Conservation (phyloP, 768 basidiomycete species). For the Brasilioporus rufonigricans region DNA sequence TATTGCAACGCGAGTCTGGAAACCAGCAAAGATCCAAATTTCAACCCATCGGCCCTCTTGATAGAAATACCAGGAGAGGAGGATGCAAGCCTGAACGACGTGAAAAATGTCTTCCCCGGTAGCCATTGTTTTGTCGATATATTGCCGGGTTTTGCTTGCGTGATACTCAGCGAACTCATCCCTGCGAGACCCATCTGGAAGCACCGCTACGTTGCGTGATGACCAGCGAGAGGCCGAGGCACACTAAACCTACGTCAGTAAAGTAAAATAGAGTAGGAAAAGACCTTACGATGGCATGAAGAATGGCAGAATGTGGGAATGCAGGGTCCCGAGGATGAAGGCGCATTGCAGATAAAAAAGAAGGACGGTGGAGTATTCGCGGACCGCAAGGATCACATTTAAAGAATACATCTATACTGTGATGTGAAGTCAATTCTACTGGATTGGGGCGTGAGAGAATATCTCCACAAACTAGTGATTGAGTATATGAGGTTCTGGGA, state of each 20-base stretch:
- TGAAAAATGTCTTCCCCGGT: slow-evolving; percentile 84
- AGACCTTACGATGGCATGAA: slow-evolving; percentile 80
- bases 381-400: slow-evolving; percentile 85
- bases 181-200: slow-evolving; percentile 74
- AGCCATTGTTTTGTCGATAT: slow-evolving; percentile 89
- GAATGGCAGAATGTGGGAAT: slow-evolving; percentile 86
- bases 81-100: slow-evolving; percentile 82
- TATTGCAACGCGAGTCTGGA: slow-evolving; percentile 78
- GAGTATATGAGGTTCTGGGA: slow-evolving; percentile 71
- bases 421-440: slow-evolving; percentile 11
- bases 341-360: slow-evolving; percentile 77
- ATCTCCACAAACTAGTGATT: slow-evolving; percentile 66
- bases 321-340: slow-evolving; percentile 76
- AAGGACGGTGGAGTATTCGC: slow-evolving; percentile 76
- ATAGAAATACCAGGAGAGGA: slow-evolving; percentile 90
- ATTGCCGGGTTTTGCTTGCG: slow-evolving; percentile 81
- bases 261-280: slow-evolving; percentile 1
- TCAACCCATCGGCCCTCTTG: slow-evolving; percentile 89
- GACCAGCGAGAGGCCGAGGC: slow-evolving; percentile 84
- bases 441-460: slow-evolving; percentile 5
- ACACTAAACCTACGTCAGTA: slow-evolving; percentile 46
- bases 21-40: slow-evolving; percentile 87
- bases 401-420: slow-evolving; percentile 85
- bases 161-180: slow-evolving; percentile 88
- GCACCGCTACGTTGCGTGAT: slow-evolving; percentile 60